A percentile compares a stretch with the other conserved stretches of the same genome.
These are phyloP conservation scores for Boechera stricta DNA, from an alignment of 345 rosid species.

Conservation along the genomic window DNA sequence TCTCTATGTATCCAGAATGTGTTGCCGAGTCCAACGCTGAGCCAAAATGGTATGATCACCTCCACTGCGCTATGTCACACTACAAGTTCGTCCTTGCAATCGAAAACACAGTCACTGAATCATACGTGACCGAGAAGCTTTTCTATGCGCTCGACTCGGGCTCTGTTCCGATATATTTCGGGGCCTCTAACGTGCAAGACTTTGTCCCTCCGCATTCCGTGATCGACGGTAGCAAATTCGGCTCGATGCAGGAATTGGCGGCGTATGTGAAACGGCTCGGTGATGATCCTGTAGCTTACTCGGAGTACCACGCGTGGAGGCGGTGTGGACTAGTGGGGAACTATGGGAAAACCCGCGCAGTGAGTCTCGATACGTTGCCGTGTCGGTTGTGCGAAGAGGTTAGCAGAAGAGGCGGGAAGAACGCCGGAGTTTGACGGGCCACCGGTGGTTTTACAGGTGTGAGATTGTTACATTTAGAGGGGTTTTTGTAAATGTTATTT, in stretches of 20 bases:
- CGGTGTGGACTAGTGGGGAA: conserved; percentile 81
- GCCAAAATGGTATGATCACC: conserved; percentile 91
- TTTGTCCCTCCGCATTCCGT: conserved; percentile 88
- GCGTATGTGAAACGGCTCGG: conserved; percentile 64
- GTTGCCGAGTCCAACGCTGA: conserved; percentile 46
- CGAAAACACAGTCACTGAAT: conserved; percentile 81
- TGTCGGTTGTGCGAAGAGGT: conserved; percentile 87
- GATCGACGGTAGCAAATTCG: conserved; percentile 78
- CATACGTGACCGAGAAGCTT: conserved; percentile 93
- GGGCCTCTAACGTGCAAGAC: conserved; percentile 84
- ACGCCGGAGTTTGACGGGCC: conserved; percentile 44
- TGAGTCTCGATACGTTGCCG: conserved; percentile 86
- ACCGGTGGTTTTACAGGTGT: background rate
- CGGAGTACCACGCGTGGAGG: conserved; percentile 95
- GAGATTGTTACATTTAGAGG: background rate
- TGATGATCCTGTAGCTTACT: conserved; percentile 77
- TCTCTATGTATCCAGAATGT: conserved; percentile 78
- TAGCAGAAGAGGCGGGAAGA: conserved; percentile 74
- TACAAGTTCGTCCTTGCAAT: conserved; percentile 93
- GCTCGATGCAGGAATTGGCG: conserved; percentile 71
- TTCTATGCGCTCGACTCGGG: conserved; percentile 89
- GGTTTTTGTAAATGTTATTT: conserved; percentile 21
- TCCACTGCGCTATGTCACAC: conserved; percentile 96
- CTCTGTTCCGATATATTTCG: conserved; percentile 85
- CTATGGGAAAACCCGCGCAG: conserved; percentile 64